phyloP scores from a whole-genome alignment of 139 green algal species.

The Chlorella ohadii region DNA sequence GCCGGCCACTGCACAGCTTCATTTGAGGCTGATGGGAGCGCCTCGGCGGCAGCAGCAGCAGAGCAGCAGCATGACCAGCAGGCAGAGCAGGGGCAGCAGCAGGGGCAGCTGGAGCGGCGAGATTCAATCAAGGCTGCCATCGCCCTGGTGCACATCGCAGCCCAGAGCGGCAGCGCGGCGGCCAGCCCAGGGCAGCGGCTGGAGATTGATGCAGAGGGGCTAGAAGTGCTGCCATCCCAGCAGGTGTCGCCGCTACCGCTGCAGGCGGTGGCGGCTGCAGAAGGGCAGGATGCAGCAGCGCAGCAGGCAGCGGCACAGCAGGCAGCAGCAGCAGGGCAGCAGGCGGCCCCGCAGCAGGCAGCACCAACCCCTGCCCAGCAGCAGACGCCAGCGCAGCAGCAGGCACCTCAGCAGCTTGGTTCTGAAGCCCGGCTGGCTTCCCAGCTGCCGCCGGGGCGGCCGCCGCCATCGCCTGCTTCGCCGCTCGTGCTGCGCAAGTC shows the following conservation, averaged over 20 bases:
- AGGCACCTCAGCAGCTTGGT: background rate
- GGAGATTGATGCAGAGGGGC: background rate
- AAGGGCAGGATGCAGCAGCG: background rate
- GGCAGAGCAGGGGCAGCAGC: background rate
- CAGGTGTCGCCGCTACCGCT: background rate
- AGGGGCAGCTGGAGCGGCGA: background rate
- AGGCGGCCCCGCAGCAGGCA: background rate
- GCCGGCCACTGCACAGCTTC: background rate
- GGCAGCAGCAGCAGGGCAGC: background rate
- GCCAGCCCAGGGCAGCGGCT: background rate
- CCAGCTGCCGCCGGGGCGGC: background rate
- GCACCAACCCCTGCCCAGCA: background rate
- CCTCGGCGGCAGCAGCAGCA: background rate
- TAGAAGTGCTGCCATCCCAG: constrained; percentile 2
- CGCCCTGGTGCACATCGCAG: constrained; percentile 15
- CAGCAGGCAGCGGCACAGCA: background rate
- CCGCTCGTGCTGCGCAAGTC: background rate
- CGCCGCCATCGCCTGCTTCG: background rate
- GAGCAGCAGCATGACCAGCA: background rate
- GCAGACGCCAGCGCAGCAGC: too few relatives aligned
- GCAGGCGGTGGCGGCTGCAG: background rate
- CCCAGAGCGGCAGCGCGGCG: constrained; percentile 1
- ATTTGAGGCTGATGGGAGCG: background rate
- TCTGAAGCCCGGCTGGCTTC: background rate
- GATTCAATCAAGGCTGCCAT: constrained; percentile 21